A percentile compares a stretch with the other conserved stretches of the same genome.
Evolutionary conservation across 805 yeast genomes (phyloP).

Genomic region (Millerozyma acaciae): DNA sequence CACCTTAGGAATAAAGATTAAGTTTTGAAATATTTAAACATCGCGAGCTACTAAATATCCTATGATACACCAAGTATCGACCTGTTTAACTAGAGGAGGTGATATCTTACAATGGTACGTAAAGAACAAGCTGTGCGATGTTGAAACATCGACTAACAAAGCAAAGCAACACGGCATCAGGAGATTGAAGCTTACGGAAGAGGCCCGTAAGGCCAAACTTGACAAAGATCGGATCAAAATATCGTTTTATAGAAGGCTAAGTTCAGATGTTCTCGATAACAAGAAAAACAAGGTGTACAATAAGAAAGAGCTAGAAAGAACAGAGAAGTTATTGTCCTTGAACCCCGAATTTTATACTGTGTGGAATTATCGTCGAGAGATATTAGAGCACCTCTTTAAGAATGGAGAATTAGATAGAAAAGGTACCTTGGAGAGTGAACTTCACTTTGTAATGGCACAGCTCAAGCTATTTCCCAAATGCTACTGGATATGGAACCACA

Average conservation of each 20-base stretch:
- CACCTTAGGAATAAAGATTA: background rate
- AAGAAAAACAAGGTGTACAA: slow-evolving; percentile 16
- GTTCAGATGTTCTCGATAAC: slow-evolving; percentile 37
- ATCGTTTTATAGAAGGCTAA: slow-evolving; percentile 46
- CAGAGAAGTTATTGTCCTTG: slow-evolving; percentile 53
- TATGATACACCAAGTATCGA: background rate
- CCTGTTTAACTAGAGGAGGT: too few relatives aligned
- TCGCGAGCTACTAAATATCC: background rate
- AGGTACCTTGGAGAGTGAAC: slow-evolving; percentile 47
- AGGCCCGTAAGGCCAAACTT: slow-evolving; percentile 48
- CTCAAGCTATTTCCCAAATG: slow-evolving; percentile 76
- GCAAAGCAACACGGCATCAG: slow-evolving; percentile 68
- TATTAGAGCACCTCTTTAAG: slow-evolving; percentile 37
- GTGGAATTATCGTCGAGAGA: slow-evolving; percentile 88
- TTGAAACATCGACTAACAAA: slow-evolving; percentile 12
- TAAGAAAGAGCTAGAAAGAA: slow-evolving; percentile 43
- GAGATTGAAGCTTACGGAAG: slow-evolving; percentile 52
- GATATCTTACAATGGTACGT: too few relatives aligned
- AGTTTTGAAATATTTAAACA: background rate
- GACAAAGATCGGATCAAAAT: slow-evolving; percentile 62
- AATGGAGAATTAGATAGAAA: slow-evolving; percentile 8
- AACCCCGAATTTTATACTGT: slow-evolving; percentile 87
- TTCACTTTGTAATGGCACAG: slow-evolving; percentile 54
- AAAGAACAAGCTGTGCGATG: background rate
- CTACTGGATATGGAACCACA: slow-evolving; percentile 96